Conservation (phyloP, 116 monocot genomes). For the Papilionanthe hybrid region DNA sequence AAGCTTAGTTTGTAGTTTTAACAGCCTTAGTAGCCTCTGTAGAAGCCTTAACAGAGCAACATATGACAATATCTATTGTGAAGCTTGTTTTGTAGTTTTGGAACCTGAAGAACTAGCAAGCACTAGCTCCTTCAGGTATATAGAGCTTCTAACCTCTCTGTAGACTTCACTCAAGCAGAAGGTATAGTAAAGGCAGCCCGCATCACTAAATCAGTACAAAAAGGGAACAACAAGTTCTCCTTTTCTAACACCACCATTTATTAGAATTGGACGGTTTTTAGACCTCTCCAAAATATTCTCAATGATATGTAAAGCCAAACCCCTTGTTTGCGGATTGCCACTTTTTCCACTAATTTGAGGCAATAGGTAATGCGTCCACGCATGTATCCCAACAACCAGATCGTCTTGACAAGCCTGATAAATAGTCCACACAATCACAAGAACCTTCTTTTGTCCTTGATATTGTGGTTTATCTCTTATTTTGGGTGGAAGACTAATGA, state of each 20-base stretch:
- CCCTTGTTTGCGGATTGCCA: slow-evolving; percentile 69
- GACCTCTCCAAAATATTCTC: slow-evolving; percentile 67
- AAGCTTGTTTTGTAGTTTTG: slow-evolving; percentile 85
- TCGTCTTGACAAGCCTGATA: slow-evolving; percentile 91
- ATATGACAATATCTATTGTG: slow-evolving; percentile 64
- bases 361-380: slow-evolving; percentile 73
- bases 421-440: slow-evolving; percentile 72
- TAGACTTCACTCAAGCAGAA: slow-evolving; percentile 76
- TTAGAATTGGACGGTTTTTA: slow-evolving; percentile 62
- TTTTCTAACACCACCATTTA: slow-evolving; percentile 81
- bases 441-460: slow-evolving; percentile 80
- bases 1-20: no score
- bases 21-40: no score
- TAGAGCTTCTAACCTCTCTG: slow-evolving; percentile 79
- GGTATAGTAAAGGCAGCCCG: slow-evolving; percentile 63
- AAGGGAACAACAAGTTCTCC: slow-evolving; percentile 92
- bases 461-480: slow-evolving; percentile 66
- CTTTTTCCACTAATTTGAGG: slow-evolving; percentile 64
- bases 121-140: slow-evolving; percentile 90
- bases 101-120: slow-evolving; percentile 73
- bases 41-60: no score
- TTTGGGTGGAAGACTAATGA: slow-evolving; percentile 57
- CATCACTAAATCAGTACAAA: slow-evolving; percentile 77
- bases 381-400: slow-evolving; percentile 65
- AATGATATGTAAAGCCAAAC: slow-evolving; percentile 70